Evolutionary conservation across 306 rosid genomes (phyloP).

Genomic region (Dalbergia oliveri): DNA sequence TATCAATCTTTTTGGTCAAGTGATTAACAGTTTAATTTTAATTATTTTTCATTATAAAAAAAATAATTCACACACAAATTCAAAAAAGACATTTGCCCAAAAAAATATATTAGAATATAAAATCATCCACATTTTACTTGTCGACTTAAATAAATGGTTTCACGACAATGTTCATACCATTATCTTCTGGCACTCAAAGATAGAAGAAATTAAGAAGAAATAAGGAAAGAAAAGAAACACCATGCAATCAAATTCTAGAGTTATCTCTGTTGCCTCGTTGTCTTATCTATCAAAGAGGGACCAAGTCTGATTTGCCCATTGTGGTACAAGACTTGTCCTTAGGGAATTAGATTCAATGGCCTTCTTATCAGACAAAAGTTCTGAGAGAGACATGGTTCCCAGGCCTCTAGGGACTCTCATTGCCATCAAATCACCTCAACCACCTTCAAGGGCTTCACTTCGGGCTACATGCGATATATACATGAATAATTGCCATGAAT

Average conservation of each 20-base stretch:
- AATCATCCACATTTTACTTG: no score
- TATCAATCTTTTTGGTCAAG: no score
- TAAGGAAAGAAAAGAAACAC: neutral
- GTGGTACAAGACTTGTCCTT: slow-evolving; percentile 28
- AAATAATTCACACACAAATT: no score
- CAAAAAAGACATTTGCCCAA: no score
- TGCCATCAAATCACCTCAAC: slow-evolving; percentile 42
- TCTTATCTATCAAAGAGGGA: slow-evolving; percentile 36
- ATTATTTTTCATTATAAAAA: no score
- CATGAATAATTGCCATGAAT: neutral
- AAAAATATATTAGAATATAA: no score
- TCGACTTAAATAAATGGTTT: no score
- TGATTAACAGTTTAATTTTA: no score
- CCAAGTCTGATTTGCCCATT: slow-evolving; percentile 40
- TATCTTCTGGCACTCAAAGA: neutral
- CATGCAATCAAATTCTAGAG: slow-evolving; percentile 11
- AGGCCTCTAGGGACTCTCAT: neutral
- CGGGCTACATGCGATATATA: neutral
- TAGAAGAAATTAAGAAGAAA: neutral
- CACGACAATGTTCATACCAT: neutral
- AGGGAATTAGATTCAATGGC: slow-evolving; percentile 29
- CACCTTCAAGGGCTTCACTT: neutral
- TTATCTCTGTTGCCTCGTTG: slow-evolving; percentile 1
- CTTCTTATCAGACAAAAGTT: slow-evolving; percentile 9
- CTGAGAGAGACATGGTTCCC: slow-evolving; percentile 32